phyloP scores from a whole-genome alignment of 2,329 filamentous ascomycete genomes.

The Paraphoma chrysanthemicola region DNA sequence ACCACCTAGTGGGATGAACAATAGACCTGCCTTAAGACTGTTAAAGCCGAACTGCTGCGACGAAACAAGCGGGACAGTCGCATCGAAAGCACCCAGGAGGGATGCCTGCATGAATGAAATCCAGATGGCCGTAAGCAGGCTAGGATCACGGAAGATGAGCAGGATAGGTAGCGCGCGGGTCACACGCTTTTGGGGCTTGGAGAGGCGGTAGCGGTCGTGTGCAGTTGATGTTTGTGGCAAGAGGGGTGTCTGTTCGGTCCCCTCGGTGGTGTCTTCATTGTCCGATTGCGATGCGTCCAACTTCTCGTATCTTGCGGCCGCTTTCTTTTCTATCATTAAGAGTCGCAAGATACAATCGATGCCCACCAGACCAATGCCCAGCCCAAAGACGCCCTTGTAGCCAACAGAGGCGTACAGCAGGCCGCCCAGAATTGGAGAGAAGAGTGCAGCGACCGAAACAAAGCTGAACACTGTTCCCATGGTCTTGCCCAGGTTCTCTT shows the following conservation, averaged over 20 bases:
- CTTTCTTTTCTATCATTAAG: conserved; percentile 69
- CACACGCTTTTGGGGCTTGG: conserved; percentile 48
- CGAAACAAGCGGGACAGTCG: conserved; percentile 56
- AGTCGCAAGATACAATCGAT: conserved; percentile 68
- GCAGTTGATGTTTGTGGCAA: conserved; percentile 26
- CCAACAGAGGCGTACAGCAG: conserved; percentile 66
- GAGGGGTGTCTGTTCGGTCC: conserved; percentile 34
- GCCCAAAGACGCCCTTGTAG: conserved; percentile 64
- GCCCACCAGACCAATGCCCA: conserved; percentile 61
- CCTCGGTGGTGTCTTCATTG: conserved; percentile 17
- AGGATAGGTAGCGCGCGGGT: conserved; percentile 57
- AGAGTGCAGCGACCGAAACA: conserved; percentile 63
- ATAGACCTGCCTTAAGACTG: conserved; percentile 52
- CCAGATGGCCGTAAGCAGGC: conserved; percentile 42
- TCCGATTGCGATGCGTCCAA: conserved; percentile 1
- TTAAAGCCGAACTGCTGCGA: conserved; percentile 53
- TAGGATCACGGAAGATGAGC: conserved; percentile 46
- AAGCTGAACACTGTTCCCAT: conserved; percentile 69
- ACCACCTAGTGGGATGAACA: conserved; percentile 55
- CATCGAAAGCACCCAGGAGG: conserved; percentile 55
- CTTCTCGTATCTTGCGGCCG: conserved; percentile 54
- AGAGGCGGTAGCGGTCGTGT: conserved; percentile 51
- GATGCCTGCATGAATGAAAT: conserved; percentile 41
- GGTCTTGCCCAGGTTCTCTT: conserved; percentile 65
- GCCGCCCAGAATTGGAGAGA: conserved; percentile 66